Percentiles rank a stretch among this genome's conserved stretches.
phyloP scores from a whole-genome alignment of 768 basidiomycete species.

The Termitomyces sp. region DNA sequence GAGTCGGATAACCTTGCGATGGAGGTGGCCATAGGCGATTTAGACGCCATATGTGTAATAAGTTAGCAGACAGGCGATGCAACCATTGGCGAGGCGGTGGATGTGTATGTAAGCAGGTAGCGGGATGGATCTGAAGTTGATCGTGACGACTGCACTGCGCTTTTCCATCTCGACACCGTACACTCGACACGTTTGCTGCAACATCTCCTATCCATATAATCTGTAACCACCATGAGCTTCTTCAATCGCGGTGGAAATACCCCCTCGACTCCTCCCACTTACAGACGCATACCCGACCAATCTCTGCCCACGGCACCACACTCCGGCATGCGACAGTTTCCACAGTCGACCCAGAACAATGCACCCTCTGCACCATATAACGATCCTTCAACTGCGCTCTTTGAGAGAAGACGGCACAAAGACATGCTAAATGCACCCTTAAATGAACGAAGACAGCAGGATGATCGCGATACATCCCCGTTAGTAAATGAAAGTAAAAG shows the following conservation, averaged over 20 bases:
- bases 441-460: slow-evolving; percentile 38
- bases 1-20: slow-evolving; percentile 13
- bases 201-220: background rate
- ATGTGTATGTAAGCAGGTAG: slow-evolving; percentile 10
- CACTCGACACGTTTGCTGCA: background rate
- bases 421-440: slow-evolving; percentile 45
- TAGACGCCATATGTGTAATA: slow-evolving; percentile 1
- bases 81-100: background rate
- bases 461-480: slow-evolving; percentile 35
- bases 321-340: slow-evolving; percentile 29
- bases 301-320: slow-evolving; percentile 26
- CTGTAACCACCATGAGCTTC: slow-evolving; percentile 36
- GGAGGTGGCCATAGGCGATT: background rate
- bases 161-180: background rate
- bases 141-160: background rate
- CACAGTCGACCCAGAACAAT: slow-evolving; percentile 36
- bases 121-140: background rate
- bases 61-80: background rate
- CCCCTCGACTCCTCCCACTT: slow-evolving; percentile 33
- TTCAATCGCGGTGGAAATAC: slow-evolving; percentile 35
- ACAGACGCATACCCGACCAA: slow-evolving; percentile 36
- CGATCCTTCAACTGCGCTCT: slow-evolving; percentile 41
- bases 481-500: slow-evolving; percentile 20
- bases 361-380: slow-evolving; percentile 40
- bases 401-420: slow-evolving; percentile 52